Base-by-base conservation (phyloP, 176 grass and related monocot species). In the Triticum dicoccoides region DNA sequence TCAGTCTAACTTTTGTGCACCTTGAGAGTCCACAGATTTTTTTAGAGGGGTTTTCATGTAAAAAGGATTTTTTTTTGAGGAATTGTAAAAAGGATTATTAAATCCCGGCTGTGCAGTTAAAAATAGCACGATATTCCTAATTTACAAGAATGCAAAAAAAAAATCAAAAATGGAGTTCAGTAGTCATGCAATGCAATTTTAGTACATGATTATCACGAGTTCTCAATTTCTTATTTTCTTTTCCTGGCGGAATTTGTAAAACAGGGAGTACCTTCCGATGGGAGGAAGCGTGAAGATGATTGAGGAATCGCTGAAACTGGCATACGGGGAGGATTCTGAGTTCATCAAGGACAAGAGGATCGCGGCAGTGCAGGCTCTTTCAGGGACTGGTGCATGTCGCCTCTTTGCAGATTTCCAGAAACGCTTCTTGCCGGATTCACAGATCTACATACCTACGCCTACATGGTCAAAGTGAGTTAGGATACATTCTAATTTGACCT, bases 361-460 rank as follows among this genome's bases (percentile, higher is more conserved):
- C 17, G 94, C 94, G 0, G 90, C 94, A 12, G 97, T 99, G 65
- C 94, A 99, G 82, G 87, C 89, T 59, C 94, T 99, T 86, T 99
- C 97, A 44, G 97, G 94, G 34, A 99, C 92, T 37, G 97, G 97
- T 85, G 97, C 97, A 21, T 99, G 97, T 47, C 79, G 97, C 23
- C 90, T 99, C 80, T 99, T 99, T 87, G 97, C 94, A 25, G 97
- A 99, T 84, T 98, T 96, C 38, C 94, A 98, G 73, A 98, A 94
- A 69, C 88, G 94, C 3, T 98, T 98, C 59, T 88, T 96, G 87
- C 93, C 93, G 0, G 89, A 98, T 78, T 96, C 97, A 11, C 94
- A 96, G 35, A 98, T 94, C 76, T 98, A 93, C 79, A 98, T 98
- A 87, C 90, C 97, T 33, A 87, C 93, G 58, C 97, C 97, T 41